Conservation (phyloP, 192 early-diverging fungal species). For the Umbelopsis vinacea region DNA sequence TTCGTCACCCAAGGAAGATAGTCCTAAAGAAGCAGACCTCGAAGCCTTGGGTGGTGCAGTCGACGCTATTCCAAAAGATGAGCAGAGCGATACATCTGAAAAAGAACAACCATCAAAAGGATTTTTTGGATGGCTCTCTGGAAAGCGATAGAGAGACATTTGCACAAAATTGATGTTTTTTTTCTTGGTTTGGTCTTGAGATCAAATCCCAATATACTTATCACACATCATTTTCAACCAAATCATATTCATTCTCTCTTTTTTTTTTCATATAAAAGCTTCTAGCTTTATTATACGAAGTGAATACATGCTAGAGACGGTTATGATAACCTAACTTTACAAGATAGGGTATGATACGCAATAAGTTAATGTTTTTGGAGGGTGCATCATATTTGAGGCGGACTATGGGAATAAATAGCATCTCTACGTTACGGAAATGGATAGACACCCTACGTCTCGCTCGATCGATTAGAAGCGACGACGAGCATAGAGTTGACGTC, state of each 20-base stretch:
- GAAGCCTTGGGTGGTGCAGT: constrained; percentile 3
- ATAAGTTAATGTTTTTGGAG: neutral
- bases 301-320: neutral
- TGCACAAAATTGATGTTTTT: no score
- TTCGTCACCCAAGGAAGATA: neutral
- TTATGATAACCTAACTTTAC: neutral
- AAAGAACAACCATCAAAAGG: neutral
- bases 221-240: neutral
- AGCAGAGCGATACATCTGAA: neutral
- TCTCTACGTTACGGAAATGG: neutral
- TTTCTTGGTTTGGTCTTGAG: no score
- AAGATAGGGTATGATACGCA: neutral
- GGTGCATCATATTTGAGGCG: neutral
- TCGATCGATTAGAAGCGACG: neutral
- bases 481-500: constrained; percentile 24
- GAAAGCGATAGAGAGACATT: neutral
- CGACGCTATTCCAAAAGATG: constrained; percentile 11
- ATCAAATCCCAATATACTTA: no score
- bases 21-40: neutral
- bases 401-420: neutral
- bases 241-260: neutral
- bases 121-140: constrained; percentile 16
- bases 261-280: no score
- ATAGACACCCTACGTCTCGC: neutral
- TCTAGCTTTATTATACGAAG: no score